Conservation (phyloP, 805 yeast species). For the Phaffomyces opuntiae region DNA sequence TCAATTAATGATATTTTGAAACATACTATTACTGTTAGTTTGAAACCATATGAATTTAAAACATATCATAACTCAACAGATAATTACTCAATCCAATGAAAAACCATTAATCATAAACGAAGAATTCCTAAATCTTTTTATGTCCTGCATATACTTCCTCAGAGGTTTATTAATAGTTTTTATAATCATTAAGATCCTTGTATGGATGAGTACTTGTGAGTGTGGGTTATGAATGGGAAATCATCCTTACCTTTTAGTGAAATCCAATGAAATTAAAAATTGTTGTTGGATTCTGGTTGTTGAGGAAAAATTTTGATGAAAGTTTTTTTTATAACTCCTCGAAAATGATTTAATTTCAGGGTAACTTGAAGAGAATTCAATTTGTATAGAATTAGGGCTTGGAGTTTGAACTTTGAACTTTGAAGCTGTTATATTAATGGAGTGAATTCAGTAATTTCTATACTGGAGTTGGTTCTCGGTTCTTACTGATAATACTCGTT, state of each 20-base stretch:
- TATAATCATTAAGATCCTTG: constrained; percentile 26
- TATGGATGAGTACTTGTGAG: too few species aligned
- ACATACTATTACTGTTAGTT: constrained; percentile 1
- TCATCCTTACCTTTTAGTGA: not conserved
- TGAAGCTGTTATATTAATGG: too few species aligned
- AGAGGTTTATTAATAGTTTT: constrained; percentile 33
- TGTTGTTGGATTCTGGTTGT: too few species aligned
- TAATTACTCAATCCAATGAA: too few species aligned
- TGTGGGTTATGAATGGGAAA: too few species aligned
- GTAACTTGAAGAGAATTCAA: not conserved
- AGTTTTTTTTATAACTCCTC: not conserved
- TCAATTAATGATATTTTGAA: not conserved
- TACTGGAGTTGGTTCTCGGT: too few species aligned
- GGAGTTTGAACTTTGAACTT: too few species aligned
- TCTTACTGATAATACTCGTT: too few species aligned
- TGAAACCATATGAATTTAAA: too few species aligned
- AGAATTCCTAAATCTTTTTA: constrained; percentile 58
- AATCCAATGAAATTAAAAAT: not conserved
- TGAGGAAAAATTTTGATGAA: too few species aligned
- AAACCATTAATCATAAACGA: constrained; percentile 54
- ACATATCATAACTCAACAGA: too few species aligned
- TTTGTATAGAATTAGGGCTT: not conserved
- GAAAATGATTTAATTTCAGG: not conserved
- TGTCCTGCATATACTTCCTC: constrained; percentile 80
- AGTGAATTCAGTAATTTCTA: too few species aligned